Evolutionary conservation across 192 early-diverging fungal species (phyloP).

Genomic region (Lobosporangium transversale): DNA sequence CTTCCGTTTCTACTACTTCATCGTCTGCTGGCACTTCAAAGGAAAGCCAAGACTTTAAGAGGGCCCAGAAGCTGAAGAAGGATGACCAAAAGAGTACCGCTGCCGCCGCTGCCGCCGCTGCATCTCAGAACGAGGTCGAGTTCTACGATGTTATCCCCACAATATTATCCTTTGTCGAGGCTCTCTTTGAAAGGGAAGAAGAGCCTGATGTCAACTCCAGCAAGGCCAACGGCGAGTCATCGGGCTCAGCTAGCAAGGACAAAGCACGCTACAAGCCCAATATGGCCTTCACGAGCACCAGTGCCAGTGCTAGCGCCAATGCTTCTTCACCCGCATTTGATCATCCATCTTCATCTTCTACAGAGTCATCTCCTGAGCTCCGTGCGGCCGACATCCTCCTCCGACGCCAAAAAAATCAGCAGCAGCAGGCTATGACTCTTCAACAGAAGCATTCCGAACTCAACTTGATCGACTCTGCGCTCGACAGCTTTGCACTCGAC

Average conservation of each 20-base stretch:
- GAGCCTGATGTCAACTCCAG: neutral
- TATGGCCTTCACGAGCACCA: neutral
- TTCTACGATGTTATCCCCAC: slow-evolving; percentile 3
- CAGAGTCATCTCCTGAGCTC: slow-evolving; percentile 17
- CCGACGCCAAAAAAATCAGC: slow-evolving; percentile 5
- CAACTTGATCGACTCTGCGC: slow-evolving; percentile 39
- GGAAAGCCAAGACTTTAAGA: neutral
- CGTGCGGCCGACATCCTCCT: slow-evolving; percentile 19
- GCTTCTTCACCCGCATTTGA: neutral
- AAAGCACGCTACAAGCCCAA: slow-evolving; percentile 15
- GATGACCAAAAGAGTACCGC: neutral
- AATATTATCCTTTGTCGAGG: slow-evolving; percentile 12
- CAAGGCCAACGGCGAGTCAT: neutral
- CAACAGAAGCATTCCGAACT: slow-evolving; percentile 38
- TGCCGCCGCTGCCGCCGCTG: neutral
- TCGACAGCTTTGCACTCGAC: slow-evolving; percentile 19
- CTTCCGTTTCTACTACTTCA: no score
- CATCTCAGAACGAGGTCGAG: neutral
- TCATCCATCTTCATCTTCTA: no score
- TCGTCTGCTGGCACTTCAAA: neutral
- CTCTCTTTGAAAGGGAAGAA: slow-evolving; percentile 1
- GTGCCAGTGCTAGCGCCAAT: neutral
- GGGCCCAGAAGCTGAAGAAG: neutral
- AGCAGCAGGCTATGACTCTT: slow-evolving; percentile 4
- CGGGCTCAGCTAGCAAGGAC: no score